Base-by-base conservation (phyloP, 2,329 filamentous ascomycete genomes). In the Ophiostoma piceae region DNA sequence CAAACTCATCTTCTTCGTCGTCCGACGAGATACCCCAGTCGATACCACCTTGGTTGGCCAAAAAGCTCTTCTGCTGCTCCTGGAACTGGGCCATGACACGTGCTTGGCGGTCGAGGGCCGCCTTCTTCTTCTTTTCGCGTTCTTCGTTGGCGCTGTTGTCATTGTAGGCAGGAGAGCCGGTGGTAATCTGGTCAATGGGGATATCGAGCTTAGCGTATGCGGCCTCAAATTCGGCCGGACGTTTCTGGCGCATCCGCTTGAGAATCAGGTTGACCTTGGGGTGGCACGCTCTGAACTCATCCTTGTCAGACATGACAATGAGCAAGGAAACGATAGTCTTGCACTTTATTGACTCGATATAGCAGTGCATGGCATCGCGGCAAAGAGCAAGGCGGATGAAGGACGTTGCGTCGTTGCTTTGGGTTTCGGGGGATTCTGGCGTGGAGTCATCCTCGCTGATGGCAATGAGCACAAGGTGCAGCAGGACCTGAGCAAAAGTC, bases 21-120 rank as follows among this genome's bases (percentile, higher is more conserved):
- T 92, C 86, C 67, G 92, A 86, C 7, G 62, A 65, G 71, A 95
- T 91, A 16, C 92, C 93, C 91, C 92, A 97, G 78, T 97, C 91
- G 71, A 97, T 86, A 60, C 89, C 85, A n/a, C 87, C 90, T 78
- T 97, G 94, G 73, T 90, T 95, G 70, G 92, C 90, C 80, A 99
- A 82, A 80, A 99, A 99, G 75, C 88, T 95, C 79, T 96, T 94
- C 77, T 98, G 96, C 77, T 99, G 94, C 77, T 97, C 91, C 78
- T 98, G 95, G 80, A 99, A 97, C 77, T 97, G 93, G 1, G 94
- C 95, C 94, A 99, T 97, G 41, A 99, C 92, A 76, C 88, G 91
- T 1, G 94, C 94, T 79, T 98, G 94, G 29, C 95, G 88, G 75
- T 93, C 94, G 57, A 94, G 81, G 0, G 95, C 95, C 68, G 94